Evolutionary conservation across 2,329 filamentous ascomycete species (phyloP), one percentile per base, ranked within the genome.

Genomic region (Bertia moriformis): DNA sequence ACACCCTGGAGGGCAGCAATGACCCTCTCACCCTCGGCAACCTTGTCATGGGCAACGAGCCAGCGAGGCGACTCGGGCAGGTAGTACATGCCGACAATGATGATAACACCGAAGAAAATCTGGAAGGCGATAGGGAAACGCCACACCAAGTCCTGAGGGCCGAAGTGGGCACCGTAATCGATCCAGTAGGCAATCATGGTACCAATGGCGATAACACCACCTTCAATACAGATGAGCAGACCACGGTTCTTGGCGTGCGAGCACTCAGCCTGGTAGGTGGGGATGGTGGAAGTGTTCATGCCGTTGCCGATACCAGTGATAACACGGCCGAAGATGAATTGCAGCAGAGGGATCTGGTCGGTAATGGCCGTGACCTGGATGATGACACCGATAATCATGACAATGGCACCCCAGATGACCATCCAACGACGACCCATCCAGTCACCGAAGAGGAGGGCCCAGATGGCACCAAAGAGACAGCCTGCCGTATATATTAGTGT

Each of bases 341-440:
- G 65, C 2, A 62, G 58, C 22, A 62, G 43, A 1, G 58, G 43
- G 18, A 41, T 40, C 0, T 43, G 38, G 40, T 54, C 48, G 14
- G 56, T 40, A 14, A n/a, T 15, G 37, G 17, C 18, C 20, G 63
- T 59, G 24, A 70, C 55, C 48, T 81, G 77, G 27, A 81, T 66
- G 5, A 69, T 59, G 22, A 74, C 73, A 14, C 76, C 76, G 7
- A 76, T 40, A 5, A 74, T 64, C 66, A 80, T 73, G 45, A 80
- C 66, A 10, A 58, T 44, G 5, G 66, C 67, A 14, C 76, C 76
- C 1, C 59, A 14, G n/a, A 71, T 60, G 46, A 79, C 76, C 73
- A 2, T 66, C 67, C 29, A 67, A 18, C 19, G 54, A 32, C 65
- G 50, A 18, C 64, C 65, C 3, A 68, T 51, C 1, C 62, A 40